Evolutionary conservation across 2,329 filamentous ascomycete species (phyloP).

Genomic region (Botrytis pseudocinerea): DNA sequence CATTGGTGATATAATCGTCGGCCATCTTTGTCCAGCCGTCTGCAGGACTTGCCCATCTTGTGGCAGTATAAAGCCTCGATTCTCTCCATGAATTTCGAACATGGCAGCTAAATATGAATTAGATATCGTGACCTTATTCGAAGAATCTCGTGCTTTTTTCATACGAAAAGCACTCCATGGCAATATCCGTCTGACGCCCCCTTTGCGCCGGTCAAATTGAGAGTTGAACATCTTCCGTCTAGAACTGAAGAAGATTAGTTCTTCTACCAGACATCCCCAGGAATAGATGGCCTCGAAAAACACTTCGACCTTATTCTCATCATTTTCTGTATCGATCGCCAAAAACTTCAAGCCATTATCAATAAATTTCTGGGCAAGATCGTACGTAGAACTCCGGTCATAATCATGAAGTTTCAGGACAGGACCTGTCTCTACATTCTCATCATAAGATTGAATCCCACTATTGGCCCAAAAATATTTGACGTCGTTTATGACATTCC

Average conservation of each 20-base stretch:
- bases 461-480: not conserved
- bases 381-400: not conserved
- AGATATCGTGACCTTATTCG: too few species aligned
- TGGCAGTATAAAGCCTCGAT: not conserved
- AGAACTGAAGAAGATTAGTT: not conserved
- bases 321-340: not conserved
- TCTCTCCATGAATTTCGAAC: not conserved
- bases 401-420: not conserved
- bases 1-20: not conserved
- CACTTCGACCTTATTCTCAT: not conserved
- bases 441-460: rapidly evolving
- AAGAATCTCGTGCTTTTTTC: not conserved
- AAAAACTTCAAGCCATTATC: not conserved
- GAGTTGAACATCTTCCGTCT: not conserved
- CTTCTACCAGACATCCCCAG: not conserved
- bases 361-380: not conserved
- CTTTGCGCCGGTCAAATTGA: not conserved
- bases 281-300: not conserved
- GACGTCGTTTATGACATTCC: not conserved
- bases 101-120: not conserved
- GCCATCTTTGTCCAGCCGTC: not conserved
- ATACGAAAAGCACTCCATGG: not conserved
- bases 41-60: not conserved
- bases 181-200: not conserved
- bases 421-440: rapidly evolving